Evolutionary conservation across 2,329 filamentous ascomycete genomes (phyloP).

Genomic region (Stachybotrys chartarum): DNA sequence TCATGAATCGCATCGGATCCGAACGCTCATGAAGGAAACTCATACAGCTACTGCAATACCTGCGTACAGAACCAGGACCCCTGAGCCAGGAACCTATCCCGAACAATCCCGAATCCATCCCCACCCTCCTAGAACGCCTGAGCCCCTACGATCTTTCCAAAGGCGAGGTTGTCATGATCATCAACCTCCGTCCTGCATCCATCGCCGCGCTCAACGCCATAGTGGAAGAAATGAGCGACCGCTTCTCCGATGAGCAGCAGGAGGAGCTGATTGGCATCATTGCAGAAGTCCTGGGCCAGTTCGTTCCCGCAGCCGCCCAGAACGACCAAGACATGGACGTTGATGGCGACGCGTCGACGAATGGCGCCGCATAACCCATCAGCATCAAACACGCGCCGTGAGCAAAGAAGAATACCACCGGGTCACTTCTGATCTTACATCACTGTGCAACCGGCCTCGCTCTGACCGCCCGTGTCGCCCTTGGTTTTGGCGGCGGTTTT

Average conservation of each 20-base stretch:
- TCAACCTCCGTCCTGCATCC: conserved; percentile 56
- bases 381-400: too few relatives aligned
- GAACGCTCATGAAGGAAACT: not conserved
- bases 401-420: conserved; percentile 27
- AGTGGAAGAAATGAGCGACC: conserved; percentile 56
- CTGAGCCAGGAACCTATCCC: conserved; percentile 46
- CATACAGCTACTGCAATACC: conserved; percentile 51
- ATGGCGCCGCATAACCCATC: conserved; percentile 14
- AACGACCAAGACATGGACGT: conserved; percentile 22
- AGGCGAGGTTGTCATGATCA: conserved; percentile 60
- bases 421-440: conserved; percentile 28
- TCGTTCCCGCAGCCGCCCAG: conserved; percentile 24
- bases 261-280: conserved; percentile 50
- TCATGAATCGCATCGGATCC: not conserved
- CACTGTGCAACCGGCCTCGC: conserved; percentile 45
- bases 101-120: conserved; percentile 46
- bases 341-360: conserved; percentile 30
- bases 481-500: conserved; percentile 44
- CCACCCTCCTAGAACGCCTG: conserved; percentile 46
- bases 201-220: conserved; percentile 53
- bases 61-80: conserved; percentile 47
- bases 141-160: conserved; percentile 56
- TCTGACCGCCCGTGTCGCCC: conserved; percentile 41
- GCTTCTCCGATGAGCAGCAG: conserved; percentile 54
- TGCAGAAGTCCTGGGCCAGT: conserved; percentile 49